Evolutionary conservation across 208 protist species (phyloP).

Genomic region (Perkinsela sp.): DNA sequence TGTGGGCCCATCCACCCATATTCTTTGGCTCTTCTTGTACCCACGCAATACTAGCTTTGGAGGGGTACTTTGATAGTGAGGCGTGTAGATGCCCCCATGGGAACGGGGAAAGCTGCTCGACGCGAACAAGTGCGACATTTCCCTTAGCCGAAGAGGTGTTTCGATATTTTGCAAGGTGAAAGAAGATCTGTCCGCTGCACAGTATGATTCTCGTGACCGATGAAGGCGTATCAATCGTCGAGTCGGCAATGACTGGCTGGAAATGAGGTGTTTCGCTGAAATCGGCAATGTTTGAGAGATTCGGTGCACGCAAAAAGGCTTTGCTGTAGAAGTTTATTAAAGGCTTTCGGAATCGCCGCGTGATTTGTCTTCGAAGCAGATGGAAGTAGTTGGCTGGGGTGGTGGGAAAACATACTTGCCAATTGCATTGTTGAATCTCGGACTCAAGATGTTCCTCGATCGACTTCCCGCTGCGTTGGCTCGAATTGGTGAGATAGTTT

Average conservation of each 20-base stretch:
- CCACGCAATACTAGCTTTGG: constrained; percentile 62
- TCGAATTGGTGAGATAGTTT: constrained; percentile 28
- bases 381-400: constrained; percentile 97
- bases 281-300: constrained; percentile 39
- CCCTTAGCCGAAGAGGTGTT: constrained; percentile 14
- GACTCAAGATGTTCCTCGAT: constrained; percentile 23
- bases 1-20: constrained; percentile 74
- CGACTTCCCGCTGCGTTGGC: constrained; percentile 14
- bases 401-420: constrained; percentile 76
- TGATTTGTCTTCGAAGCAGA: constrained; percentile 80
- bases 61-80: constrained; percentile 52
- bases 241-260: constrained; percentile 29
- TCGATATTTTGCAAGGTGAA: constrained; percentile 59
- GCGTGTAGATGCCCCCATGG: constrained; percentile 76
- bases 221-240: constrained; percentile 7
- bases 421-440: constrained; percentile 46
- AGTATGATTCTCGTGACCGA: constrained; percentile 70
- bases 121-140: constrained; percentile 63
- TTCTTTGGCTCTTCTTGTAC: constrained; percentile 92
- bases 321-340: constrained; percentile 80
- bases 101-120: constrained; percentile 90
- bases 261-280: constrained; percentile 35
- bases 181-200: constrained; percentile 92
- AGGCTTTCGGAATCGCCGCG: constrained; percentile 86
- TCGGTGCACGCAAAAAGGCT: constrained; percentile 54